Evolutionary conservation across 306 rosid species (phyloP), one percentile per base, ranked within the genome.

Genomic region (Senna tora): DNA sequence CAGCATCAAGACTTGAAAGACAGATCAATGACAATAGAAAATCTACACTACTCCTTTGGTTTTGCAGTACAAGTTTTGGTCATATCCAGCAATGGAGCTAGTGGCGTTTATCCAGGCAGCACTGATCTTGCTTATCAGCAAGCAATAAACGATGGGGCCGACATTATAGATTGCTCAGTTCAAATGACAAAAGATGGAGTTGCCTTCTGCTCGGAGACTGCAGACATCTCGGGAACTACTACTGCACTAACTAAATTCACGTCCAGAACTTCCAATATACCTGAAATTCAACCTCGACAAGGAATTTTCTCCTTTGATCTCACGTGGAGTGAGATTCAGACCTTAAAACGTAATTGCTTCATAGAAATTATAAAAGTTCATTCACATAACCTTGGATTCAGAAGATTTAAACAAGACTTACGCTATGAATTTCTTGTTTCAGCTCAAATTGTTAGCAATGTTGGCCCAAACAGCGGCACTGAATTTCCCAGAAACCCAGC

Each of bases 271-370:
- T 67, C 84, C n/a, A 39, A 1, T 10, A 78, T 88, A 72, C 93
- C 95, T 0, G 93, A 95, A 79, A 13, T 95, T 73, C 96, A 95
- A 78, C 36, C 71, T n/a, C 51, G 70, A 51, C 60, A 28, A n/a
- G 99, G 99, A 69, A 78, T 95, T 65, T 95, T 86, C 81, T 82
- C 96, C 42, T 89, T 88, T n/a, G 91, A 86, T 38, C 96, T 95
- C 54, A 67, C 90, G 1, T 95, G 99, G 99, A 67, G 72, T 36
- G 96, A 95, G 77, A 85, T 95, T 81, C 91, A 85, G 51, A 74
- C 83, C 56, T 30, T 91, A 74, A 84, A 84, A 76, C 96, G 99
- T 94, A 91, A 85, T 55, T 5, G 32, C 69, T 61, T 61, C 7
- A 5, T 30, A 39, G 38, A 58, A 43, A 42, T 59, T 52, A 61